phyloP scores from a whole-genome alignment of 805 yeast species.

The Candida tallmaniae region DNA sequence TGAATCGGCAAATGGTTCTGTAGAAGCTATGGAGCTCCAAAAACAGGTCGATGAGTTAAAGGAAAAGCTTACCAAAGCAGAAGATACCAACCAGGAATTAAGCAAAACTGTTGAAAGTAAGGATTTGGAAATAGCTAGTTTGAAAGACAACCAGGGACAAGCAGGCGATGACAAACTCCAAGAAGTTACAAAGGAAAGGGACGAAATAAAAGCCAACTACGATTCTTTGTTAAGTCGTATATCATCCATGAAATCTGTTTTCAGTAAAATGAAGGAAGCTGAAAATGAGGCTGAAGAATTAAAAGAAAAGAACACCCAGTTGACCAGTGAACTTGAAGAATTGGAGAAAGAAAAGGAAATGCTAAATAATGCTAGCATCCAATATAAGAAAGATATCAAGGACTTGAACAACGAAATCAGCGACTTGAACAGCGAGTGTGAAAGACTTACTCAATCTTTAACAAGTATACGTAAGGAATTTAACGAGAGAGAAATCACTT shows the following conservation, averaged over 20 bases:
- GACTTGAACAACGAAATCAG: constrained; percentile 23
- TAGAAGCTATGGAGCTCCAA: too few species aligned
- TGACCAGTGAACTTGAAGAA: constrained; percentile 9
- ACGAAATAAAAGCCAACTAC: constrained; percentile 54
- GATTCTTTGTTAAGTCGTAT: constrained; percentile 58
- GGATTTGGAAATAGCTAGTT: neutral
- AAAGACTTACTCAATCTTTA: constrained; percentile 40
- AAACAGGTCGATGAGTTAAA: neutral
- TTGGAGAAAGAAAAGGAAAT: constrained; percentile 22
- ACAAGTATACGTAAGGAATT: constrained; percentile 33
- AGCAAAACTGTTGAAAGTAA: constrained; percentile 1
- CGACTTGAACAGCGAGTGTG: constrained; percentile 52
- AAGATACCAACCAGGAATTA: constrained; percentile 1
- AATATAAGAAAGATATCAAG: constrained; percentile 13
- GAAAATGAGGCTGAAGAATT: constrained; percentile 57
- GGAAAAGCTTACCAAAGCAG: neutral
- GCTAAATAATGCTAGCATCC: constrained; percentile 9
- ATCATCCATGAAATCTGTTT: constrained; percentile 69
- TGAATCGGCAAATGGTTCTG: too few species aligned
- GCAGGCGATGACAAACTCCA: neutral
- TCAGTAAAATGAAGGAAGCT: constrained; percentile 67
- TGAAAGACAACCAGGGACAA: neutral
- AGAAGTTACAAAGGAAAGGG: constrained; percentile 46
- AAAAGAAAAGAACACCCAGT: constrained; percentile 37
- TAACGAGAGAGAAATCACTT: constrained; percentile 28